Percentiles rank a stretch among this genome's conserved stretches.
Conservation (phyloP, 768 basidiomycete genomes). For the Multifurca ochricompacta region DNA sequence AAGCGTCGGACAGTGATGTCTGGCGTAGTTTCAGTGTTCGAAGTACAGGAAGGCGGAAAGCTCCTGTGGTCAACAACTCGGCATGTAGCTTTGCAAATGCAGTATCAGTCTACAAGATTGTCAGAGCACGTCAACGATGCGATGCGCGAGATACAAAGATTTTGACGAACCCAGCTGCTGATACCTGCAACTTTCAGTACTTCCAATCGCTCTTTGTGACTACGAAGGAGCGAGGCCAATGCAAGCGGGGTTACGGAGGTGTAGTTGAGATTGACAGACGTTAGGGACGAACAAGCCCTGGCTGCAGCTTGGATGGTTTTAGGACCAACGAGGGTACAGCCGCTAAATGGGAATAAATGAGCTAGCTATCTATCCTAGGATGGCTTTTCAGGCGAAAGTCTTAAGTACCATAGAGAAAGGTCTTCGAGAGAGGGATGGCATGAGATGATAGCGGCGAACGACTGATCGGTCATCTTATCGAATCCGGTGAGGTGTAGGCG, state of each 20-base stretch:
- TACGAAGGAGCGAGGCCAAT: slow-evolving; percentile 37
- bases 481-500: slow-evolving; percentile 49
- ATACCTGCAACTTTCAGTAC: slow-evolving; percentile 59
- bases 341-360: slow-evolving; percentile 33
- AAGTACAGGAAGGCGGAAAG: slow-evolving; percentile 34
- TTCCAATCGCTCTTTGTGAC: slow-evolving; percentile 34
- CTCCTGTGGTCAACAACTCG: slow-evolving; percentile 17
- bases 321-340: slow-evolving; percentile 49
- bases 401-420: slow-evolving; percentile 48
- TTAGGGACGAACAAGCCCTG: slow-evolving; percentile 36
- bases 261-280: slow-evolving; percentile 49
- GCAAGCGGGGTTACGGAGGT: slow-evolving; percentile 47
- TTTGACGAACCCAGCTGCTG: slow-evolving; percentile 43
- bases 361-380: background rate
- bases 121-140: background rate
- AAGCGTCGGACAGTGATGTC: slow-evolving; percentile 41
- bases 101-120: slow-evolving; percentile 44
- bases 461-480: slow-evolving; percentile 41
- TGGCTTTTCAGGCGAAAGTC: background rate
- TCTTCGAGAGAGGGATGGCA: slow-evolving; percentile 38
- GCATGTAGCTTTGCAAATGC: slow-evolving; percentile 40
- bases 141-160: no score
- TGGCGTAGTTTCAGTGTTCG: slow-evolving; percentile 54
- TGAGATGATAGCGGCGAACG: slow-evolving; percentile 44
- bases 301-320: slow-evolving; percentile 40